Conservation (phyloP, 768 basidiomycete species). For the Leccinum ochraceum region DNA sequence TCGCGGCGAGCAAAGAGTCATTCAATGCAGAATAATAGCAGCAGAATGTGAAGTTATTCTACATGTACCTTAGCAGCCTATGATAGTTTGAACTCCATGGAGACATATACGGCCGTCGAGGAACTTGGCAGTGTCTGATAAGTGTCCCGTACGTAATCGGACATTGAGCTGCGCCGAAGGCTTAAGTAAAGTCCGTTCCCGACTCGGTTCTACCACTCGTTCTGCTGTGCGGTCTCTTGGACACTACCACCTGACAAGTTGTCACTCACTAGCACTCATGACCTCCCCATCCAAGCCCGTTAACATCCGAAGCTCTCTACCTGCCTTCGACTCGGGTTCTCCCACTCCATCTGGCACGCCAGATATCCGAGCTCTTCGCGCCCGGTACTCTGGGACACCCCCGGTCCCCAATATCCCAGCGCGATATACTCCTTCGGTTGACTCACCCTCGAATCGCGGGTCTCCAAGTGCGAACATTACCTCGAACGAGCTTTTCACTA, state of each 20-base stretch:
- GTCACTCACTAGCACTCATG: constrained; percentile 34
- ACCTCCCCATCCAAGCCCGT: constrained; percentile 58
- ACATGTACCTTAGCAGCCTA: no score
- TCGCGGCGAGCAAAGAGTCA: no score
- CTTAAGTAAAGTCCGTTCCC: not conserved
- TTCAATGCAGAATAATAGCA: no score
- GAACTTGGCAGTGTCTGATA: no score
- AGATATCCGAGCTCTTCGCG: constrained; percentile 62
- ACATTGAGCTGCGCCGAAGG: not conserved
- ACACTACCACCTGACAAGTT: not conserved
- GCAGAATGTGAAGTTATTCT: no score
- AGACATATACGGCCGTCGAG: no score
- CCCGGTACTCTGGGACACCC: constrained; percentile 62
- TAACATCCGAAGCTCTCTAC: constrained; percentile 40
- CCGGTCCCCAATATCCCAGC: constrained; percentile 52
- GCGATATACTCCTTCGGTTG: constrained; percentile 52
- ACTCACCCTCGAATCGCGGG: constrained; percentile 14
- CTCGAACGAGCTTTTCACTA: constrained; percentile 16
- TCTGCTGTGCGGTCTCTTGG: not conserved
- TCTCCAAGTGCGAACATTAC: constrained; percentile 7
- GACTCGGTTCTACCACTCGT: not conserved
- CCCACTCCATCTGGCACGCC: constrained; percentile 57
- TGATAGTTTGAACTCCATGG: no score
- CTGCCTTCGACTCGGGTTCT: constrained; percentile 12
- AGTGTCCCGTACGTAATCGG: not conserved